A percentile compares a stretch with the other conserved stretches of the same genome.
These are phyloP conservation scores for Rhodotorula graminis DNA, from an alignment of 768 basidiomycete species.

Conservation along the genomic window DNA sequence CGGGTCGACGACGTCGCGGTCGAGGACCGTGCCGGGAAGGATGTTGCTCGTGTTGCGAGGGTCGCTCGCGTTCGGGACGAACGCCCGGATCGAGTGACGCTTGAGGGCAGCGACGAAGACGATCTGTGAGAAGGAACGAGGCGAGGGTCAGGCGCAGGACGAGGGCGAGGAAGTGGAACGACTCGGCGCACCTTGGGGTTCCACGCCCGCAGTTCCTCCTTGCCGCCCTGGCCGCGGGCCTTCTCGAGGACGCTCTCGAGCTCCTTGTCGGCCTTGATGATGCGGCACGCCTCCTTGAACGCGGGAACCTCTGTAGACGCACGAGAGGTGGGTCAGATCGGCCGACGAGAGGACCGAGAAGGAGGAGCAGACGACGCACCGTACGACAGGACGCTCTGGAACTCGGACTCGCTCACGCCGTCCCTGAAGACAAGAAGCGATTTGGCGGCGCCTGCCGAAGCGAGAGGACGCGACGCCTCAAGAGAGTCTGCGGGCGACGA, in stretches of 20 bases:
- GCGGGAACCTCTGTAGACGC: slow-evolving; percentile 10
- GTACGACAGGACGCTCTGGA: neutral
- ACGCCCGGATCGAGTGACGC: slow-evolving; percentile 25
- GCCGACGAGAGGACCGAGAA: neutral
- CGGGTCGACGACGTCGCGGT: slow-evolving; percentile 9
- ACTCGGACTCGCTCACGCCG: slow-evolving; percentile 20
- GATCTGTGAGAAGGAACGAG: too few relatives aligned
- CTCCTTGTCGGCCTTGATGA: neutral
- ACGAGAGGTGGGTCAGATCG: too few relatives aligned
- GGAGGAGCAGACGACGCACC: neutral
- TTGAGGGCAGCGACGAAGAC: slow-evolving; percentile 19
- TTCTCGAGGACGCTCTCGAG: neutral
- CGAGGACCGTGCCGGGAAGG: slow-evolving; percentile 18
- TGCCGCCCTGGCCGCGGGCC: neutral
- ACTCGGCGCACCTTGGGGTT: slow-evolving; percentile 1
- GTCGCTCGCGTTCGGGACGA: neutral
- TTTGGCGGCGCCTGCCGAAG: neutral
- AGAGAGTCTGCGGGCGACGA: slow-evolving; percentile 2
- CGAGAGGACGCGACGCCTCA: neutral
- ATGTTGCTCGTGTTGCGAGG: slow-evolving; percentile 6
- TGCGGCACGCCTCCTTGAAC: neutral
- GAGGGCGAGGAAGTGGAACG: too few relatives aligned
- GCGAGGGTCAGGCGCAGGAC: too few relatives aligned
- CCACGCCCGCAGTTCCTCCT: neutral
- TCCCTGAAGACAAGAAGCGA: slow-evolving; percentile 25